Base-by-base conservation (phyloP, 2,329 filamentous ascomycete genomes). In the Fonsecaea pedrosoi region DNA sequence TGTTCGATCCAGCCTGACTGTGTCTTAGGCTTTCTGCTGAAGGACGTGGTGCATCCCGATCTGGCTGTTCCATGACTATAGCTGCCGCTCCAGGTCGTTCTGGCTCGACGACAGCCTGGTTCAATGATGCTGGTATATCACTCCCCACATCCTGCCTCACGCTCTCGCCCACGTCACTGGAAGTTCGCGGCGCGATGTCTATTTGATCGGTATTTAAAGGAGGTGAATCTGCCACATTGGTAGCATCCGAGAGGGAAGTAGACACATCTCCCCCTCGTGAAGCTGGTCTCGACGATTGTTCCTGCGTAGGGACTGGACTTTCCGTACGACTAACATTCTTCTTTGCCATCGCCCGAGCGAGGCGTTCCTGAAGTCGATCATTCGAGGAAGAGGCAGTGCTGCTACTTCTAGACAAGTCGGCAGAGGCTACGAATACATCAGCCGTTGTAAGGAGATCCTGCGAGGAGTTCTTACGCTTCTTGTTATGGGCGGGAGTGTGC, bases 321-420 rank as follows among this genome's bases (percentile, higher is more conserved):
- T 81, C 82, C 35, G 82, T 75, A 62, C 81, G 82, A 45, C 78
- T 76, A 2, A 81, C 77, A 65, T 84, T 86, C 75, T 90, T 92
- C 66, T 90, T 90, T 2, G 90, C 92, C 74, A 97, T 87, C 35
- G 94, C 95, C 75, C 92, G 92, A 35, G 94, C 94, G 67, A 99
- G 84, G 69, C 93, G 87, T 77, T 97, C 94, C 76, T 97, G 94
- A 53, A 99, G 83, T 60, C 93, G 88, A 73, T 96, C 93, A 78
- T 92, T 95, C 68, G 86, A 82, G 71, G 87, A 86, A 69, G 84
- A 87, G 50, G 60, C 68, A 68, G 85, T 87, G 4, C 90, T 90
- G 25, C 89, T 85, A 70, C 83, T 87, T 75, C 90, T 86, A 59
- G 90, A 88, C 62, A 85, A 79, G 67, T 76, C 83, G 15, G 70